Evolutionary conservation across 768 basidiomycete genomes (phyloP), one percentile per base, ranked within the genome.

Genomic region (Neoboletus magnificus): DNA sequence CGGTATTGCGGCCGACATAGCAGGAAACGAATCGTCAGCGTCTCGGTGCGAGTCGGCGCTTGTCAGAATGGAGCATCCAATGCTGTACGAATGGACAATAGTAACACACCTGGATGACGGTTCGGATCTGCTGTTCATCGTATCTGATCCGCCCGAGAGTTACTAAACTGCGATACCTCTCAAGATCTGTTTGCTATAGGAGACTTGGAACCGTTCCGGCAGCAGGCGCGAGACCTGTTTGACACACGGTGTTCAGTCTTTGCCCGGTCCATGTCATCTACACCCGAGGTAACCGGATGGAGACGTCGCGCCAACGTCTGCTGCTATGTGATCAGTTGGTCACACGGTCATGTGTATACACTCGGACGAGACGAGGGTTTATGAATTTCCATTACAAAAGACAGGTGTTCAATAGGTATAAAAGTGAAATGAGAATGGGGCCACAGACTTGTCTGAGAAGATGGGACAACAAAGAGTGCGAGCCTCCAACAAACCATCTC

Each of bases 41-140:
- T n/a, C 47, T 35, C 47, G 33, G 20, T 35, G 25, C 10, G 30
- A 2, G 32, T 13, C 16, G 27, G 25, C 16, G n/a, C n/a, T 45
- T 22, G 20, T 15, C 45, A 15, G 8, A 9, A 20, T 49, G 48
- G 35, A 49, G 25, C 25, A 25, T 25, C 10, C 10, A 15, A 42
- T 50, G 33, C 47, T 48, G 50, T 47, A 48, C 18, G 42, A 18
- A 5, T 4, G 11, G 11, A 37, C 27, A 8, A 8, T 33, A 8
- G 4, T 44, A 20, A 3, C 32, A 30, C 22, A 44, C 27, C 74
- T 79, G 74, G 70, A 81, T 79, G 18, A 82, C 69, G 12, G 74
- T 77, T 22, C 82, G 64, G 35, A 84, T 72, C 60, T 84, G 83
- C 48, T 82, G 79, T 42, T 78, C 77, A 56, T 85, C 79, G 64